These are phyloP conservation scores for Fraxinus americana DNA, from an alignment of 257 asterid species.

Conservation along the genomic window DNA sequence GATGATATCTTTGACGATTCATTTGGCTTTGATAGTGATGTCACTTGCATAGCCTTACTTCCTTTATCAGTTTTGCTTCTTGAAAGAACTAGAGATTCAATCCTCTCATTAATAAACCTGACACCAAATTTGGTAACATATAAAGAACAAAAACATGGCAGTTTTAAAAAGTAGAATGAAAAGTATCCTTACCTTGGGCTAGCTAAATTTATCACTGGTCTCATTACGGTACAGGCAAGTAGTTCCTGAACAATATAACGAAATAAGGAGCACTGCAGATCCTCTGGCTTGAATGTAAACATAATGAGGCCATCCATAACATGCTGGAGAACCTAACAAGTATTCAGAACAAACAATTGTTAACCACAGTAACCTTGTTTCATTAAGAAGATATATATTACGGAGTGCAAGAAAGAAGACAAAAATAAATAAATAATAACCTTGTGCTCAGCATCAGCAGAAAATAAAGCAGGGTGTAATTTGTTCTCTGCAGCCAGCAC, in stretches of 20 bases:
- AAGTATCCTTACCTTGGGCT: conserved; percentile 68
- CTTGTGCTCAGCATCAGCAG: conserved; percentile 98
- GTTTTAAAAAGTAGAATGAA: conserved; percentile 24
- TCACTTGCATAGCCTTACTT: conserved; percentile 37
- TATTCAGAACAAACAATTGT: conserved; percentile 26
- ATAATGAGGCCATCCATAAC: conserved; percentile 84
- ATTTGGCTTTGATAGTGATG: conserved; percentile 47
- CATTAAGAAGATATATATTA: neutral
- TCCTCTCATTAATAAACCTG: conserved; percentile 96
- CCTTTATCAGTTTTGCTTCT: conserved; percentile 63
- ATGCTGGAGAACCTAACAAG: conserved; percentile 93
- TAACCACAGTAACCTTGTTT: conserved; percentile 26
- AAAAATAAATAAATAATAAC: conserved; percentile 26
- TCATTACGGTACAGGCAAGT: conserved; percentile 86
- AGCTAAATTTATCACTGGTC: conserved; percentile 91
- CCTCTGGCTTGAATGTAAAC: conserved; percentile 72
- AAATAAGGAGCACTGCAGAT: conserved; percentile 83
- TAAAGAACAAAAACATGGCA: conserved; percentile 32
- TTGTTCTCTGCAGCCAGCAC: conserved; percentile 82
- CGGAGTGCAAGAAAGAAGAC: conserved; percentile 17
- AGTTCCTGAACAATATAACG: conserved; percentile 79
- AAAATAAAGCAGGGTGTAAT: conserved; percentile 89
- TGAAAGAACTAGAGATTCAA: conserved; percentile 71
- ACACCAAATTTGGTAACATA: conserved; percentile 36
- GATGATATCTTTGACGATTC: conserved; percentile 45